Evolutionary conservation across 371 early-diverging fungal species (phyloP), one percentile per base, ranked within the genome.

Genomic region (Cladochytrium tenue): DNA sequence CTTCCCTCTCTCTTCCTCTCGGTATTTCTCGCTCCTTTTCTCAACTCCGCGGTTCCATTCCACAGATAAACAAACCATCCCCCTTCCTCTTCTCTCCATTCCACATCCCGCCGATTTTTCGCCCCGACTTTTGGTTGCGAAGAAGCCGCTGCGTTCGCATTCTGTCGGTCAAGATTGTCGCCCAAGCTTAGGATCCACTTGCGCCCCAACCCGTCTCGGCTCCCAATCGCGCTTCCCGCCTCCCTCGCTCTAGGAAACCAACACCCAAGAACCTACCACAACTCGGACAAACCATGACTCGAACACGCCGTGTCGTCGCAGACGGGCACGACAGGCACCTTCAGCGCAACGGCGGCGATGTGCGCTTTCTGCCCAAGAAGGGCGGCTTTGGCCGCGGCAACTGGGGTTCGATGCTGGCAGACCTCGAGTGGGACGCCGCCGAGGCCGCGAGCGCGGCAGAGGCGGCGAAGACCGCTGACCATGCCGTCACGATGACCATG

Each of bases 271-370:
- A 43, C 13, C 43, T 13, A 43, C 43, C 7, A 7, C 43, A 43
- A 43, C 13, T 20, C 43, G 43, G 43, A 13, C 43, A 7, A 20
- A 43, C 20, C 43, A 43, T 43, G 43, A 43, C 43, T 7, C 43
- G 43, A 7, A 43, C 43, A 43, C 7, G 20, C 13, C 7, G 43
- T 13, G 43, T 43, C 43, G 20, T 20, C 33, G 43, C 26, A 7
- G 27, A 33, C 23, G 15, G 36, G 36, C 53, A 53, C 26, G 60
- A 60, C 60, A 4, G 60, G 3, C 60, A 60, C 27, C 60, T 60
- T 20, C 60, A 60, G 43, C 60, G 60, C 60, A 60, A 60, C 36
- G 60, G 60, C 10, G 60, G 60, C 3, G 60, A 60, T 28, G 43
- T 60, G 23, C 3, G 26, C 15, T 17, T 32, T 4, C 25, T 25